phyloP scores from a whole-genome alignment of 2,329 filamentous ascomycete species.

The Fusarium tanahbumbuense region DNA sequence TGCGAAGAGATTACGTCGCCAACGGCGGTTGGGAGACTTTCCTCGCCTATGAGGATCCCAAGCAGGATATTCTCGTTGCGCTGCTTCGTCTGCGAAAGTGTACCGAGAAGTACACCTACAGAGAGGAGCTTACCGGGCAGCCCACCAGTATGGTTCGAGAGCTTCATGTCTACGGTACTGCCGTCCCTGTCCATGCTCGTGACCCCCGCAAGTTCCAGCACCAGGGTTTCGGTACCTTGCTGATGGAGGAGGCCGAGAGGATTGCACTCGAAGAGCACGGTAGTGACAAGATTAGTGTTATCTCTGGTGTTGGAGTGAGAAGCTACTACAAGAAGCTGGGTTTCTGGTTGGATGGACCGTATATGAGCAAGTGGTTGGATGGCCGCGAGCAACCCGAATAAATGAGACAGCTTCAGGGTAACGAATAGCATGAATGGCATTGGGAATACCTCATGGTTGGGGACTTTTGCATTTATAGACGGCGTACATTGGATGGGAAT shows the following conservation, averaged over 20 bases:
- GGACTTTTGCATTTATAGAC: conserved; percentile 36
- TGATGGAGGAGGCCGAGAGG: conserved; percentile 98
- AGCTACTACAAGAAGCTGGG: conserved; percentile 95
- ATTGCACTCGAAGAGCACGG: conserved; percentile 96
- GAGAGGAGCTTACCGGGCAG: conserved; percentile 85
- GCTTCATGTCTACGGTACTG: conserved; percentile 95
- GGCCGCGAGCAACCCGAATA: conserved; percentile 50
- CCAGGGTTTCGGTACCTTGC: conserved; percentile 92
- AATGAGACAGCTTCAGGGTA: conserved; percentile 3
- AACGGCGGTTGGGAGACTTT: conserved; percentile 99
- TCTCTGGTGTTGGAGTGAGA: conserved; percentile 95
- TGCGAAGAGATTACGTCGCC: conserved; percentile 91
- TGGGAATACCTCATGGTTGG: conserved; percentile 35
- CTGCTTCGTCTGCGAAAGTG: conserved; percentile 91
- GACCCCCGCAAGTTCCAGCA: conserved; percentile 98
- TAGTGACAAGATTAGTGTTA: conserved; percentile 93
- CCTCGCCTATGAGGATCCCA: conserved; percentile 96
- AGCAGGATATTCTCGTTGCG: conserved; percentile 97
- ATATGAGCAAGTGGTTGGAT: conserved; percentile 76
- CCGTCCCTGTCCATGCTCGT: conserved; percentile 95
- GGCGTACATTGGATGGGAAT: conserved; percentile 35
- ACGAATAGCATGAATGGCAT: conserved; percentile 20
- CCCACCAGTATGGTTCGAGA: conserved; percentile 93
- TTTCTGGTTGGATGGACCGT: conserved; percentile 92
- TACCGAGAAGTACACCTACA: conserved; percentile 89